Conservation (phyloP, 1,139 yeast species). For the Protomyces macrosporus region DNA sequence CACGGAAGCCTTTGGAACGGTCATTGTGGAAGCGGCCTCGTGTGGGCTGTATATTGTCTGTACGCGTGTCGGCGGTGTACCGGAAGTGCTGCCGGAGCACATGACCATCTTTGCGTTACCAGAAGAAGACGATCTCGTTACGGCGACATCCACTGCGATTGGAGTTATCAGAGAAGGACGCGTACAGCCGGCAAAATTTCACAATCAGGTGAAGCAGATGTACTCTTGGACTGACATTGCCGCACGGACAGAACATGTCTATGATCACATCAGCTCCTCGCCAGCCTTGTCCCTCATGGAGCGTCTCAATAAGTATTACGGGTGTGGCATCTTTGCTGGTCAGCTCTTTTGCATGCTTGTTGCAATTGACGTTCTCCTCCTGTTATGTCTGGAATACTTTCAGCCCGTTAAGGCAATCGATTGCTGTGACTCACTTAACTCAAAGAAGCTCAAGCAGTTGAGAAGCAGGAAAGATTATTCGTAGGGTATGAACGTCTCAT, state of each 20-base stretch:
- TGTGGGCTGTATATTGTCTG: constrained; percentile 93
- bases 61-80: constrained; percentile 95
- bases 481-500: no score
- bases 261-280: constrained; percentile 51
- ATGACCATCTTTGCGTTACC: constrained; percentile 94
- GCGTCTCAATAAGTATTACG: constrained; percentile 57
- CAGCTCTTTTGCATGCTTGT: constrained; percentile 70
- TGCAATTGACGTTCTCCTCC: constrained; percentile 69
- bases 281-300: constrained; percentile 49
- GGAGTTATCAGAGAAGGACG: constrained; percentile 38
- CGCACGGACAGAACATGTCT: constrained; percentile 73
- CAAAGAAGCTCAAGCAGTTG: no score
- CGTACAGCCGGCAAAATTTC: constrained; percentile 71
- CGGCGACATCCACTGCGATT: constrained; percentile 32
- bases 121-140: constrained; percentile 51
- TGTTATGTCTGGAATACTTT: constrained; percentile 58
- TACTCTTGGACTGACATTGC: constrained; percentile 95
- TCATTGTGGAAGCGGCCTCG: constrained; percentile 93
- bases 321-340: constrained; percentile 81
- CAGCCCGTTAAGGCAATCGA: constrained; percentile 70
- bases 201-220: constrained; percentile 70
- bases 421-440: constrained; percentile 29
- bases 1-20: constrained; percentile 98
- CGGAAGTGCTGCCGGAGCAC: constrained; percentile 87
- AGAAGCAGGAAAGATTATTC: no score